Base-by-base conservation (phyloP, 345 rosid species). In the Melaleuca alternifolia region DNA sequence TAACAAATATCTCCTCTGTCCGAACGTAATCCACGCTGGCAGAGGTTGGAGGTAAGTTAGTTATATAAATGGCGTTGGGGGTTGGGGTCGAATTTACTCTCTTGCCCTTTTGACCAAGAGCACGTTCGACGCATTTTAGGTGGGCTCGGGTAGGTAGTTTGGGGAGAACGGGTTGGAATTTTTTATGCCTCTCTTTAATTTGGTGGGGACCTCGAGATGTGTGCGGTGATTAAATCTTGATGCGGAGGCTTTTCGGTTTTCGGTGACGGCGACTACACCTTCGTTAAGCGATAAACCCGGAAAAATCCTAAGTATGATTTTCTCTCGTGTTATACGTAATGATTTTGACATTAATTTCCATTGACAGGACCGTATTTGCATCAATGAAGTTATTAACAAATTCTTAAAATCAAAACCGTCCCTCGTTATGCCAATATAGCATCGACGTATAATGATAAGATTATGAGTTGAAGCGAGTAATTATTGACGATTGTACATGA, bases 351-450 rank as follows among this genome's bases (percentile, higher is more conserved):
- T 16, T 30, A 0, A 20, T 10, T 65, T 15, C 30, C 6, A 5
- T 10, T 33, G 15, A 65, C 0, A 2, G 28, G 1, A 16, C 0
- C 46, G 1, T 65, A 1, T 33, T 10, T 16, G 10, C 12, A 0
- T 65, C 15, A 20, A 33, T 5, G 1, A 20, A 71, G 3, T 33
- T 2, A 2, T 1, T 8, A 71, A 33, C 23, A 4, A 54, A 20
- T 54, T 7, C 4, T 6, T 20, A 54, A 20, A 53, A 23, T 53
- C 4, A 0, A 3, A 54, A 2, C 0, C 41, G 4, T 18, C 0
- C 1, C 0, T 3, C 23, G 2, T 65, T 2, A 1, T 33, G 6
- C 12, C 1, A 2, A 4, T 16, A 7, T 15, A 30, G 1, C 5
- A 65, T 51, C 6, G 52, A 1, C 6, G 16, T 3, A 3, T 33